Evolutionary conservation across 2,329 filamentous ascomycete species (phyloP), one percentile per base, ranked within the genome.

Genomic region (Cladosporium halotolerans): DNA sequence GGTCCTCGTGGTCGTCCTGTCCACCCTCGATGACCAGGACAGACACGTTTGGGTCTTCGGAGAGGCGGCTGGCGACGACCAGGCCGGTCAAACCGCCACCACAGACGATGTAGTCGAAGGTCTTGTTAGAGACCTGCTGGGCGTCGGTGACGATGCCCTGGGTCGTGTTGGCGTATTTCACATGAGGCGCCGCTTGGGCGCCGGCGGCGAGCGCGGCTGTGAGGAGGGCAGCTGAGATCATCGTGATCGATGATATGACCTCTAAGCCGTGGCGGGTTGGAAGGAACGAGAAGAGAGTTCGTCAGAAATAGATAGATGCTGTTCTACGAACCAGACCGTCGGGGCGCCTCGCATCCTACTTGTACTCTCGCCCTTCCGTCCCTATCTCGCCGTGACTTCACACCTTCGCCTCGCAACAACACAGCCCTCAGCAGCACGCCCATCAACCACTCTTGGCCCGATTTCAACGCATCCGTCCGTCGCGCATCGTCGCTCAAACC

Each of bases 11-110:
- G 42, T 59, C 56, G 36, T 59, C 52, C 10, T 48, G 7, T 9
- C 66, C 66, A 9, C 60, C 63, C 52, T 68, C 66, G 16, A 68
- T 52, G 10, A 68, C 55, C 0, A 63, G 62, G 2, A 68, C 63
- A 31, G 60, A 45, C 9, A 57, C 52, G 16, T 55, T 46, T 2
- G 50, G 47, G 33, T 65, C 48, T 34, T 66, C 57, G 9, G 60
- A 60, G 1, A 66, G 52, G 5, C 64, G 58, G 9, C 47, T 51
- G 9, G 64, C 63, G 7, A 66, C 47, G 1, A 61, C 60, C 9
- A 62, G 57, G 10, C 63, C 62, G 14, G 64, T 62, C 9, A 58
- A 57, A 13, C 63, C 63, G 42, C 62, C 62, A 9, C 63, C 63
- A 32, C 63, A 57, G 32, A 64, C 51, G 6, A 64, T 55, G 47